phyloP scores from a whole-genome alignment of 768 basidiomycete species.

The Auricularia heimuer region DNA sequence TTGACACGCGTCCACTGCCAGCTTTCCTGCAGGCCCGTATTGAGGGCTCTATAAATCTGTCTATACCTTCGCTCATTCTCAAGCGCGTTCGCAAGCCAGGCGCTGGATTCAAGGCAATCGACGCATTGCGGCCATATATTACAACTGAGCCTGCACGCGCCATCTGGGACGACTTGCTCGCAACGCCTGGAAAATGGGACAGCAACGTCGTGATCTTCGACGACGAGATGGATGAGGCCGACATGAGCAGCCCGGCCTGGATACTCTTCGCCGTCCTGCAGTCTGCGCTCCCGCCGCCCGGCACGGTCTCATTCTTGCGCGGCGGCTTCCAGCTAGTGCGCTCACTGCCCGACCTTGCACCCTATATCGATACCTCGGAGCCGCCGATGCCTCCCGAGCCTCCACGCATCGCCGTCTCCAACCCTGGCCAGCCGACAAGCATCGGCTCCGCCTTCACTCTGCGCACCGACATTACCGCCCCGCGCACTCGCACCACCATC shows the following conservation, averaged over 20 bases:
- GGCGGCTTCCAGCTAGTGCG: slow-evolving; percentile 61
- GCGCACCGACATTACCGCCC: not conserved
- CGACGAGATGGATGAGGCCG: slow-evolving; percentile 63
- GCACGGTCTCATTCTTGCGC: slow-evolving; percentile 55
- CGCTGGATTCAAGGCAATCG: slow-evolving; percentile 53
- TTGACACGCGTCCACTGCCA: slow-evolving; percentile 71
- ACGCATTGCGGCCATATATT: slow-evolving; percentile 68
- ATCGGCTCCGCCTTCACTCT: not conserved
- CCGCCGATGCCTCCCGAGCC: slow-evolving; percentile 2
- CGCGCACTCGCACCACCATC: not conserved
- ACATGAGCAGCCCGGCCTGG: slow-evolving; percentile 57
- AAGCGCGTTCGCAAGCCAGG: slow-evolving; percentile 71
- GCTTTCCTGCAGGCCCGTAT: slow-evolving; percentile 59
- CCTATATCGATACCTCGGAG: slow-evolving; percentile 38
- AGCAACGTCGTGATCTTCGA: slow-evolving; percentile 70
- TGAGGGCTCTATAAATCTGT: slow-evolving; percentile 66
- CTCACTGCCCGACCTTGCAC: slow-evolving; percentile 45
- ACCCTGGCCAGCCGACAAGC: not conserved
- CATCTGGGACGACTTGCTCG: slow-evolving; percentile 58
- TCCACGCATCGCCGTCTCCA: slow-evolving; percentile 2
- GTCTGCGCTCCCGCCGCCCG: slow-evolving; percentile 41
- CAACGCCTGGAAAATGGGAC: slow-evolving; percentile 46
- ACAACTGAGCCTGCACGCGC: slow-evolving; percentile 67
- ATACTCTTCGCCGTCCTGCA: slow-evolving; percentile 54
- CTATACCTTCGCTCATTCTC: slow-evolving; percentile 83